Conservation (phyloP, 306 rosid genomes). For the Herpetospermum pedunculosum region DNA sequence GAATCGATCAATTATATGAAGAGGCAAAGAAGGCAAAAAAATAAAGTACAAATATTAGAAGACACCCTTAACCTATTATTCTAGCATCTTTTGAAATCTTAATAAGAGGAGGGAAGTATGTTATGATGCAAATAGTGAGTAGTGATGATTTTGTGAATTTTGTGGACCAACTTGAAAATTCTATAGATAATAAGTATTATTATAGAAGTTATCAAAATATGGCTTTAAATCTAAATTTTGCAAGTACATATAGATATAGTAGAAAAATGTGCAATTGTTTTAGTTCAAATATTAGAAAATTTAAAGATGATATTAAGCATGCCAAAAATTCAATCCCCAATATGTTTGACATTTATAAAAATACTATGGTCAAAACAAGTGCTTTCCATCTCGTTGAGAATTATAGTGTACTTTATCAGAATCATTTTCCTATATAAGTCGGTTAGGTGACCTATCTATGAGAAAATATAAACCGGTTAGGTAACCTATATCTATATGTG, state of each 20-base stretch:
- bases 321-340: not conserved
- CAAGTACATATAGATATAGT: not conserved
- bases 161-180: not conserved
- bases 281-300: not conserved
- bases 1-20: slow-evolving; percentile 42
- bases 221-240: not conserved
- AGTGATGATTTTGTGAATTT: not conserved
- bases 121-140: not conserved
- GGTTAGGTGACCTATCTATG: too few relatives aligned
- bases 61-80: not conserved
- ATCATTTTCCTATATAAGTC: too few relatives aligned
- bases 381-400: not conserved
- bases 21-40: slow-evolving; percentile 44
- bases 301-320: not conserved
- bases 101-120: not conserved
- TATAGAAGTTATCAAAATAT: not conserved
- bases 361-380: not conserved
- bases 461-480: too few relatives aligned
- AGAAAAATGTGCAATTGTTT: not conserved
- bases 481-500: too few relatives aligned
- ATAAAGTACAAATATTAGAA: slow-evolving; percentile 10
- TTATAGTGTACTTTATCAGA: too few relatives aligned
- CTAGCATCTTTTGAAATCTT: not conserved
- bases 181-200: not conserved
- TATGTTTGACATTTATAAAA: not conserved